Percentiles rank a stretch among this genome's conserved stretches.
Conservation (phyloP, 768 basidiomycete genomes). For the Sistotremastrum suecicum region DNA sequence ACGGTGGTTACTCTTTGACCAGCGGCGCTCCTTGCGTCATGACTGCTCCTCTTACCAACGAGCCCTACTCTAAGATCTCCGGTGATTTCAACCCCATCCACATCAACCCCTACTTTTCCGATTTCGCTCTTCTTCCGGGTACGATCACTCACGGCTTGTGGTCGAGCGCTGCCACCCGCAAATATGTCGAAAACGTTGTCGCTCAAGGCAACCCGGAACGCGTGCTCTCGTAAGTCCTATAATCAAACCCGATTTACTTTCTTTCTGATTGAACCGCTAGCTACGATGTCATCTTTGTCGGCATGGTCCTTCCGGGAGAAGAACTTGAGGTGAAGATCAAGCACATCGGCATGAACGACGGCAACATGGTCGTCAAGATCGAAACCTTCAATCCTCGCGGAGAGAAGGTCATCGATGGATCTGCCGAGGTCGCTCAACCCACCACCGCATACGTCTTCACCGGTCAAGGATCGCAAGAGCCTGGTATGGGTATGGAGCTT, state of each 20-base stretch:
- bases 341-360: conserved; percentile 84
- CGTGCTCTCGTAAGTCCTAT: conserved; percentile 58
- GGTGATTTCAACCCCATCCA: conserved; percentile 99
- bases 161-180: conserved; percentile 89
- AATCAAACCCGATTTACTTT: conserved; percentile 4
- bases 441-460: conserved; percentile 95
- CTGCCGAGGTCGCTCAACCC: conserved; percentile 87
- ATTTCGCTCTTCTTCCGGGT: conserved; percentile 81
- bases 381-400: conserved; percentile 74
- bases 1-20: conserved; percentile 78
- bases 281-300: conserved; percentile 90
- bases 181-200: conserved; percentile 84
- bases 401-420: conserved; percentile 85
- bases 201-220: conserved; percentile 88
- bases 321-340: conserved; percentile 75
- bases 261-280: conserved; percentile 20
- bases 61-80: conserved; percentile 89
- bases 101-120: conserved; percentile 95
- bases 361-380: conserved; percentile 84
- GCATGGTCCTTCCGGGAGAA: conserved; percentile 91
- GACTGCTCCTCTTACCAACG: conserved; percentile 80
- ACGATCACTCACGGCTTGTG: conserved; percentile 98
- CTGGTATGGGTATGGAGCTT: conserved; percentile 98
- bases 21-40: conserved; percentile 45
- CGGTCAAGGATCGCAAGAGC: conserved; percentile 95